phyloP scores from a whole-genome alignment of 140 eudicot species.

The Senecio squalidus region DNA sequence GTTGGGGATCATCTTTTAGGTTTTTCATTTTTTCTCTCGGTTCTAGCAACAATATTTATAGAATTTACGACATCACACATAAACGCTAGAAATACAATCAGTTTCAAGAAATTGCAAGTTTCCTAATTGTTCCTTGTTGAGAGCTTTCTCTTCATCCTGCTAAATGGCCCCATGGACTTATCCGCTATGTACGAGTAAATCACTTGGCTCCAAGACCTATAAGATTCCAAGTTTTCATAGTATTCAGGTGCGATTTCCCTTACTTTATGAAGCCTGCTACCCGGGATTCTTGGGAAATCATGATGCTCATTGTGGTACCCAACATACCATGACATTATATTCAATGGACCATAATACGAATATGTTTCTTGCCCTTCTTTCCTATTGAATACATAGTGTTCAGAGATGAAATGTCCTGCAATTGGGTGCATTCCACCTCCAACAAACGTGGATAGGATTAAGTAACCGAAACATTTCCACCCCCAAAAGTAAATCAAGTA shows the following conservation, averaged over 20 bases:
- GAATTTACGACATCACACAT: too few relatives aligned
- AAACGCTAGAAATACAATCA: not conserved
- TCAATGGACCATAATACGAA: constrained; percentile 81
- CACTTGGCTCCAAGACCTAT: constrained; percentile 88
- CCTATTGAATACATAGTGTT: constrained; percentile 60
- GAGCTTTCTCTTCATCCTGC: constrained; percentile 75
- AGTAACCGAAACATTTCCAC: constrained; percentile 56
- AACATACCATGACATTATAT: constrained; percentile 69
- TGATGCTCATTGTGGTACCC: constrained; percentile 94
- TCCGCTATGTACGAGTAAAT: constrained; percentile 67
- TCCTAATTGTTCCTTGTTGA: constrained; percentile 22
- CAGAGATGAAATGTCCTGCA: constrained; percentile 85
- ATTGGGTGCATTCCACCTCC: constrained; percentile 92
- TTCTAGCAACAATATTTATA: too few relatives aligned
- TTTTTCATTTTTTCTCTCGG: too few relatives aligned
- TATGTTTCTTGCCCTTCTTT: constrained; percentile 61
- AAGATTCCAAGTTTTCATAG: constrained; percentile 54
- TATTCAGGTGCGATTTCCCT: constrained; percentile 85
- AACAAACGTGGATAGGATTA: constrained; percentile 71
- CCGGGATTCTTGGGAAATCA: constrained; percentile 82
- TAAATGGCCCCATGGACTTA: constrained; percentile 60
- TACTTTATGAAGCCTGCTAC: constrained; percentile 71
- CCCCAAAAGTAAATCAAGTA: constrained; percentile 55
- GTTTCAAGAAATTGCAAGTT: not conserved
- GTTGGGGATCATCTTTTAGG: too few relatives aligned